These are phyloP conservation scores for Ophioceras dolichostomum DNA, from an alignment of 2,329 filamentous ascomycete genomes.

Conservation along the genomic window DNA sequence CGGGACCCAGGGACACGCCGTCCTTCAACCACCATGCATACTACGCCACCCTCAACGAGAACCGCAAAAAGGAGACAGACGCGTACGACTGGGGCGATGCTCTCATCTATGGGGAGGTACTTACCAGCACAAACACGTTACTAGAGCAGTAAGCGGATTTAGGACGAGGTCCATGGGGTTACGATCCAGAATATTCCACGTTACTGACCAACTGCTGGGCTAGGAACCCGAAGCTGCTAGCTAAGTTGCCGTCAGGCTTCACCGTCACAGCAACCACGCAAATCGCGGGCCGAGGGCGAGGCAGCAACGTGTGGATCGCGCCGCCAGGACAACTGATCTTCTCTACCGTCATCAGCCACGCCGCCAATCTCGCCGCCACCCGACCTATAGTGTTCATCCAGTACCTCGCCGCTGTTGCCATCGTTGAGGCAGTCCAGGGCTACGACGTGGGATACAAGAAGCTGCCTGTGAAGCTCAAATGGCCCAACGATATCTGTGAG, in stretches of 20 bases:
- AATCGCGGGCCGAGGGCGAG: constrained; percentile 76
- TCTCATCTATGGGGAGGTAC: constrained; percentile 79
- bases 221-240: constrained; percentile 67
- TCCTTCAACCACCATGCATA: constrained; percentile 77
- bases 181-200: too few relatives aligned
- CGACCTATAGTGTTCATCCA: constrained; percentile 88
- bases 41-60: constrained; percentile 58
- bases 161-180: too few relatives aligned
- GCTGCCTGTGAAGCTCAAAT: constrained; percentile 79
- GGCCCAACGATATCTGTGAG: constrained; percentile 88
- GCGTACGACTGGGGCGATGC: constrained; percentile 60
- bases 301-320: constrained; percentile 89
- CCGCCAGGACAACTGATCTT: constrained; percentile 79
- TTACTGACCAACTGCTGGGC: not conserved
- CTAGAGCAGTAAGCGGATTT: constrained; percentile 76
- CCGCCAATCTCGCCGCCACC: constrained; percentile 54
- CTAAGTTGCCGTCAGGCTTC: constrained; percentile 71
- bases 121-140: constrained; percentile 89
- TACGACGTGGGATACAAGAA: constrained; percentile 67
- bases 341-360: constrained; percentile 78
- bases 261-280: constrained; percentile 80
- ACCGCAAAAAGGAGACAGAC: constrained; percentile 44
- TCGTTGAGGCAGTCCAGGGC: constrained; percentile 67
- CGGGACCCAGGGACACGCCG: constrained; percentile 62
- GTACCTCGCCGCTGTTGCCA: constrained; percentile 81